Conservation (phyloP, 305 asterid genomes). For the Withania somnifera region DNA sequence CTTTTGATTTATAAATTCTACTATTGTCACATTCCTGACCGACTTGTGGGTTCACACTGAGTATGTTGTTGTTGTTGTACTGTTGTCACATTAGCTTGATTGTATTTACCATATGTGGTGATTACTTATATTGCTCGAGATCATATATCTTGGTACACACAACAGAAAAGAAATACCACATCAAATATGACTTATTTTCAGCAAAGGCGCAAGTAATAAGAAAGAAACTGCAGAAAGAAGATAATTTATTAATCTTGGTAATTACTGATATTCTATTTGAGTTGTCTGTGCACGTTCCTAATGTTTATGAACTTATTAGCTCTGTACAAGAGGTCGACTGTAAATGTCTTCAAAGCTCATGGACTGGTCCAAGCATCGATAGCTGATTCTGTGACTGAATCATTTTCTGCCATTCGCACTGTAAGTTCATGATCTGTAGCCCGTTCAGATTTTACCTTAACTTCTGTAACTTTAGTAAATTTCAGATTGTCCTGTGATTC, state of each 20-base stretch:
- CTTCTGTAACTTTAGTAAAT: background rate
- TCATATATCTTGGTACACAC: background rate
- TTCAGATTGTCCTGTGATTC: background rate
- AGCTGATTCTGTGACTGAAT: constrained; percentile 80
- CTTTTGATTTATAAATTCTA: background rate
- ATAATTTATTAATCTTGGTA: background rate
- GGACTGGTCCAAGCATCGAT: constrained; percentile 83
- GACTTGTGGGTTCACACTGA: background rate
- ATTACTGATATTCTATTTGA: background rate
- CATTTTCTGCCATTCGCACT: constrained; percentile 88
- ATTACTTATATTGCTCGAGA: background rate
- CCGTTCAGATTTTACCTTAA: background rate
- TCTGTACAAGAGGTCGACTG: constrained; percentile 83
- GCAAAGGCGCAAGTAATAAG: background rate
- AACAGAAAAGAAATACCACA: background rate
- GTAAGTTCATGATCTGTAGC: constrained; percentile 31
- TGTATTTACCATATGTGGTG: background rate
- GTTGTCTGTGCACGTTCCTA: background rate
- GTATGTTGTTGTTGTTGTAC: background rate
- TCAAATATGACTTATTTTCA: background rate
- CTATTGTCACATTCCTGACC: background rate
- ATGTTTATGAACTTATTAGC: constrained; percentile 36
- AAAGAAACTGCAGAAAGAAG: background rate
- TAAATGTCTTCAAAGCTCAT: constrained; percentile 81
- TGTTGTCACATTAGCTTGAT: background rate